Evolutionary conservation across 2,329 filamentous ascomycete genomes (phyloP).

Genomic region (Fusarium secorum): DNA sequence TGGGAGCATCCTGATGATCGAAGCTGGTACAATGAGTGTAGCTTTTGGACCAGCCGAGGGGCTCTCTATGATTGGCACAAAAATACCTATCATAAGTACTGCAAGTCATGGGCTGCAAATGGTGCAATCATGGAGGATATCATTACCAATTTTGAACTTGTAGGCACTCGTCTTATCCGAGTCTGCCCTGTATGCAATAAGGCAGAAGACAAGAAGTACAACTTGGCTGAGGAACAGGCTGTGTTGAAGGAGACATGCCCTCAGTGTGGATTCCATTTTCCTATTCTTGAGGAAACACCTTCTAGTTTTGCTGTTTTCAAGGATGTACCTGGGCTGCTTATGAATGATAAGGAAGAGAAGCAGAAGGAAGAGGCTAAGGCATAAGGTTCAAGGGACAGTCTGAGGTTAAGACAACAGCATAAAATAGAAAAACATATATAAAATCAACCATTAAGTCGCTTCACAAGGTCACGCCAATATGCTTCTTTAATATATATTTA

Average conservation of each 20-base stretch:
- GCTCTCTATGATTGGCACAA: slow-evolving; percentile 33
- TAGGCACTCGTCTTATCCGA: slow-evolving; percentile 22
- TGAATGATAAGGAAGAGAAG: neutral
- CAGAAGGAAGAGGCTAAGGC: neutral
- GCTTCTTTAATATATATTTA: accelerated
- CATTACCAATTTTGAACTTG: slow-evolving; percentile 33
- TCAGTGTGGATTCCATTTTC: slow-evolving; percentile 32
- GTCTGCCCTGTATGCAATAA: slow-evolving; percentile 31
- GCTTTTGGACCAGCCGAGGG: slow-evolving; percentile 31
- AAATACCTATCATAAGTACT: slow-evolving; percentile 33
- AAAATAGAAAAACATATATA: neutral
- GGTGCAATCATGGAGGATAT: slow-evolving; percentile 37
- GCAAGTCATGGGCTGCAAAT: slow-evolving; percentile 26
- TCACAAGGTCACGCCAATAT: accelerated
- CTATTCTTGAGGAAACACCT: slow-evolving; percentile 22
- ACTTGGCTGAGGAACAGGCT: slow-evolving; percentile 29
- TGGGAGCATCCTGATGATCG: slow-evolving; percentile 28
- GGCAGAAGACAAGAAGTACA: slow-evolving; percentile 35
- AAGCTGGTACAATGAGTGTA: slow-evolving; percentile 32
- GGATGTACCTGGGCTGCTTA: neutral
- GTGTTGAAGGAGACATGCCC: slow-evolving; percentile 28
- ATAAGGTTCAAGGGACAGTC: accelerated
- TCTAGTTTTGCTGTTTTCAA: slow-evolving; percentile 32
- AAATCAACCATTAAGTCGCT: too few species aligned
- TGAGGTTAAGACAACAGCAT: accelerated